phyloP scores from a whole-genome alignment of 345 rosid genomes.

The Carallia brachiata region DNA sequence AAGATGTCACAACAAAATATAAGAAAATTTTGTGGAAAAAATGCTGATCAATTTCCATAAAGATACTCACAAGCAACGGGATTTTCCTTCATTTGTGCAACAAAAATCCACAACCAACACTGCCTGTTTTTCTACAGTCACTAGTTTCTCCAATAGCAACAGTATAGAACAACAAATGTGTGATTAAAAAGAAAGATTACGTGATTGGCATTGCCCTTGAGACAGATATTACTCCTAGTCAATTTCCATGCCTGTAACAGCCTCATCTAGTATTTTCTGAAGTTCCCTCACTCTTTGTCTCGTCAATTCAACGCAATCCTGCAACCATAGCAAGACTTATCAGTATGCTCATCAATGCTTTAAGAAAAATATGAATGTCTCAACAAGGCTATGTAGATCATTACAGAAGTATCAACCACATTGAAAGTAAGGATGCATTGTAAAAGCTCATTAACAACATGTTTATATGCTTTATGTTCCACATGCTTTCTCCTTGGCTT shows the following conservation, averaged over 20 bases:
- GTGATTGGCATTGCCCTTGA: neutral
- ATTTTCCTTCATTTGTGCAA: neutral
- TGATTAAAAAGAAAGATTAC: neutral
- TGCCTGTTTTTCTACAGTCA: neutral
- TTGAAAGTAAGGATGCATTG: too few species aligned
- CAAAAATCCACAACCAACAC: neutral
- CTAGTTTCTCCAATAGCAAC: neutral
- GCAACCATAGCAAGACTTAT: constrained; percentile 26
- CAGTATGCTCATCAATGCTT: neutral
- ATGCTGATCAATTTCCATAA: neutral
- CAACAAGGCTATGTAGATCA: too few species aligned
- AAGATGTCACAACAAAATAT: too few species aligned
- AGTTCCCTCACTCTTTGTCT: constrained; percentile 61
- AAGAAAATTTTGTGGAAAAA: neutral
- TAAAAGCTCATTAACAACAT: too few species aligned
- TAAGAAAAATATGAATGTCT: neutral
- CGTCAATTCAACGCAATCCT: constrained; percentile 63
- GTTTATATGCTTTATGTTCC: too few species aligned
- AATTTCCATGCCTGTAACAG: constrained; percentile 53
- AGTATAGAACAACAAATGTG: neutral
- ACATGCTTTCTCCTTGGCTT: too few species aligned
- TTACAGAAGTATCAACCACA: too few species aligned
- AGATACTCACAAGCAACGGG: neutral
- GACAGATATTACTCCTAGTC: constrained; percentile 25
- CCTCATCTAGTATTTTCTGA: constrained; percentile 46